These are phyloP conservation scores for Medicago arabica DNA, from an alignment of 306 rosid genomes.

Conservation along the genomic window DNA sequence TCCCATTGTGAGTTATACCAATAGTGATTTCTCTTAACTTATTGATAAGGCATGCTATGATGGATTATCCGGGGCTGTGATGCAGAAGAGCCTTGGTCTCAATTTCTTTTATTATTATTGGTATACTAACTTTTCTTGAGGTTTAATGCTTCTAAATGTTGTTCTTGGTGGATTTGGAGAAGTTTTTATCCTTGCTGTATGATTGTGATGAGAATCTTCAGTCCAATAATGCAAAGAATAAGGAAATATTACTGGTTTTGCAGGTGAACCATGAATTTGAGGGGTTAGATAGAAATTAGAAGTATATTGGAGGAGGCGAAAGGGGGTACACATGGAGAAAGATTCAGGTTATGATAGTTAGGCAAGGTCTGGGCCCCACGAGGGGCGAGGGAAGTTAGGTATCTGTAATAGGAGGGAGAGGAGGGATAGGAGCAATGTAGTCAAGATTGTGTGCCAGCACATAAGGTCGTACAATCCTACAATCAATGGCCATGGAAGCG, in stretches of 20 bases:
- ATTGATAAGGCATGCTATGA: conserved; percentile 1
- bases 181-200: not conserved
- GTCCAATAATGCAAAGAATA: not conserved
- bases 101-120: not conserved
- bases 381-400: not conserved
- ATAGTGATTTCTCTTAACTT: not conserved
- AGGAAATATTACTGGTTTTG: not conserved
- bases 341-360: not conserved
- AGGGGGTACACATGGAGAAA: not conserved
- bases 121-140: not conserved
- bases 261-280: not conserved
- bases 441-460: too few relatives aligned
- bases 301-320: not conserved
- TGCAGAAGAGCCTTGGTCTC: not conserved
- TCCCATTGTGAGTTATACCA: not conserved
- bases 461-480: too few relatives aligned
- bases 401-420: too few relatives aligned
- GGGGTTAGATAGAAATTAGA: not conserved
- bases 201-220: not conserved
- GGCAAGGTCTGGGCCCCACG: not conserved
- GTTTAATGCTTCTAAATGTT: not conserved
- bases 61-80: not conserved
- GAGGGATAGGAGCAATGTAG: too few relatives aligned
- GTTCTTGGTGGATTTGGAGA: not conserved
- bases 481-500: too few relatives aligned